Conservation (phyloP, 2,329 filamentous ascomycete genomes). For the Cercospora canescens region DNA sequence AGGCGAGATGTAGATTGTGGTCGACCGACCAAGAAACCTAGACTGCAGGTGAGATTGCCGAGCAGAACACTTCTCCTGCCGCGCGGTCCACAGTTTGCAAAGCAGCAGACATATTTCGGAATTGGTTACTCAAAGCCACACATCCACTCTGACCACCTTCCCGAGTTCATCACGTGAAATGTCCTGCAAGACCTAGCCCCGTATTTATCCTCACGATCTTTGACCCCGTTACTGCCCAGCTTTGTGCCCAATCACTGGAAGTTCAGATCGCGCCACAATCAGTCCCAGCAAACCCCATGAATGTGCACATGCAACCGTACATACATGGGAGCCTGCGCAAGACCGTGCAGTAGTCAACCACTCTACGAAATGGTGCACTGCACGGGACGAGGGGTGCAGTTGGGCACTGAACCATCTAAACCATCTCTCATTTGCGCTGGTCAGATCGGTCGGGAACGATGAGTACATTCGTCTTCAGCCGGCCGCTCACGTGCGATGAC, state of each 20-base stretch:
- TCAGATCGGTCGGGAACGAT: neutral
- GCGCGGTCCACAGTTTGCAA: too few relatives aligned
- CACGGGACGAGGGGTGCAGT: neutral
- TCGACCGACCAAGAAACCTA: too few relatives aligned
- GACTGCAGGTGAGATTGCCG: too few relatives aligned
- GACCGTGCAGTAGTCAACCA: neutral
- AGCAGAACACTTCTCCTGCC: too few relatives aligned
- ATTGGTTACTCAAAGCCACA: too few relatives aligned
- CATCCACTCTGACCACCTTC: too few relatives aligned
- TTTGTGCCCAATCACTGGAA: neutral
- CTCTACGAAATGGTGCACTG: neutral
- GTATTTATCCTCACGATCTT: neutral
- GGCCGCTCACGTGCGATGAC: too few relatives aligned
- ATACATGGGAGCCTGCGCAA: neutral
- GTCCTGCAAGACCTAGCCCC: neutral
- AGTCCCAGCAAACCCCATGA: neutral
- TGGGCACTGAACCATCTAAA: neutral
- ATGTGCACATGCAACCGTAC: neutral
- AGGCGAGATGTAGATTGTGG: too few relatives aligned
- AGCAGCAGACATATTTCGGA: too few relatives aligned
- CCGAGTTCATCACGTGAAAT: neutral
- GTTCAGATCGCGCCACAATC: neutral
- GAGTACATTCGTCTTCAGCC: too few relatives aligned
- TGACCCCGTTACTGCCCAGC: neutral
- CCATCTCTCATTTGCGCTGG: neutral